Evolutionary conservation across 2,329 filamentous ascomycete genomes (phyloP).

Genomic region (Fusarium tjaetaba): DNA sequence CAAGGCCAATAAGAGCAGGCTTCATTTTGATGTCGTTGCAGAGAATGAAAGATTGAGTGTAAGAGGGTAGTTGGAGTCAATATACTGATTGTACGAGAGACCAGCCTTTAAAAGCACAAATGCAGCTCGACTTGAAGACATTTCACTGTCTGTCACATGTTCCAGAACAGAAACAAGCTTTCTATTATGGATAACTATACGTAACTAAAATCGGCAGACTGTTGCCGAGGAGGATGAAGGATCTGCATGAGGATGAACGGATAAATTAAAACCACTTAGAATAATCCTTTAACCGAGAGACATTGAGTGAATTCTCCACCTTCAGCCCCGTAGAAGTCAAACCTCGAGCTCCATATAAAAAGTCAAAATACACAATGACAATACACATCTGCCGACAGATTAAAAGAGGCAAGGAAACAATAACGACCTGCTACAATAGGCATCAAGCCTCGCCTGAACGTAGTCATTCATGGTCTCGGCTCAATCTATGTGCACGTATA

Average conservation of each 20-base stretch:
- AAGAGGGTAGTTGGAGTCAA: not conserved
- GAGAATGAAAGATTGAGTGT: not conserved
- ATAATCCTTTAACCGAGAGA: not conserved
- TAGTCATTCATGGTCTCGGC: not conserved
- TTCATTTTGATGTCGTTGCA: not conserved
- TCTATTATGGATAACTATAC: not conserved
- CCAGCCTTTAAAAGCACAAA: not conserved
- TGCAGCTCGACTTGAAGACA: not conserved
- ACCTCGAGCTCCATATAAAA: not conserved
- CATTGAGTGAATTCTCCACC: not conserved
- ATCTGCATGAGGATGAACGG: fast-evolving
- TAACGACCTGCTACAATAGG: not conserved
- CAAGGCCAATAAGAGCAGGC: not conserved
- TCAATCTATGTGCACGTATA: not conserved
- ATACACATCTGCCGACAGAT: not conserved
- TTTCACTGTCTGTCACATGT: not conserved
- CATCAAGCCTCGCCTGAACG: not conserved
- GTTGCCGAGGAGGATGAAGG: not conserved
- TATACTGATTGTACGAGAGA: not conserved
- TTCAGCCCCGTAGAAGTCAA: not conserved
- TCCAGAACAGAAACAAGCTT: not conserved
- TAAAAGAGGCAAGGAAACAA: not conserved
- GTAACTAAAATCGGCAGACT: too few relatives aligned
- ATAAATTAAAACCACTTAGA: not conserved
- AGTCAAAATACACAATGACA: not conserved